Evolutionary conservation across 495 filamentous ascomycete species (phyloP).

Genomic region (Penicillium pancosmium): DNA sequence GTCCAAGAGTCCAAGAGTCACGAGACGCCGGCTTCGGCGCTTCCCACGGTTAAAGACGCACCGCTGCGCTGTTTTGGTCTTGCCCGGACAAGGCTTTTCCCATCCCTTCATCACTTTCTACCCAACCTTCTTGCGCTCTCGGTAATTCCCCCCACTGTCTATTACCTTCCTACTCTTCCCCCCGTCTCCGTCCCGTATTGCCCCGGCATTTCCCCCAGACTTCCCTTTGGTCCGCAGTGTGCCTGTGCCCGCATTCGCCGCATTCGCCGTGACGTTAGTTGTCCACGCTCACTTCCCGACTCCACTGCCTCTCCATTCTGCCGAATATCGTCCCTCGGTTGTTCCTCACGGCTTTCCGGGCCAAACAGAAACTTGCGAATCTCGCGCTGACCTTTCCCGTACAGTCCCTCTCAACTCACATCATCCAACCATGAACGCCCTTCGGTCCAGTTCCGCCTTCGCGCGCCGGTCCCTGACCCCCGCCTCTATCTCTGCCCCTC

Average conservation of each 20-base stretch:
- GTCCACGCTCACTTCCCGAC: constrained; percentile 12
- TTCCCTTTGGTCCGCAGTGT: neutral
- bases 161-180: neutral
- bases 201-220: constrained; percentile 27
- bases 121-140: constrained; percentile 12
- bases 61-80: neutral
- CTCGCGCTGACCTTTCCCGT: constrained; percentile 27
- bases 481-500: constrained; percentile 34
- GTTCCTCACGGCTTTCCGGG: constrained; percentile 17
- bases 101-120: constrained; percentile 16
- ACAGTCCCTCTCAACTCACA: neutral
- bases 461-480: constrained; percentile 42
- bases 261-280: constrained; percentile 8
- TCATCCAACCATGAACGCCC: constrained; percentile 36
- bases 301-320: constrained; percentile 32
- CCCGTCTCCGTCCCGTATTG: constrained; percentile 31
- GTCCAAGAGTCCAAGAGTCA: neutral
- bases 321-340: constrained; percentile 38
- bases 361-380: constrained; percentile 27
- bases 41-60: constrained; percentile 27
- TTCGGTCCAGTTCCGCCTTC: constrained; percentile 49
- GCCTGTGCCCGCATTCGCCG: neutral
- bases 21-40: constrained; percentile 41
- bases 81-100: constrained; percentile 41
- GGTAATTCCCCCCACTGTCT: constrained; percentile 23